Evolutionary conservation across 2,329 filamentous ascomycete genomes (phyloP), one percentile per base, ranked within the genome.

Genomic region (Tothia fuscella): DNA sequence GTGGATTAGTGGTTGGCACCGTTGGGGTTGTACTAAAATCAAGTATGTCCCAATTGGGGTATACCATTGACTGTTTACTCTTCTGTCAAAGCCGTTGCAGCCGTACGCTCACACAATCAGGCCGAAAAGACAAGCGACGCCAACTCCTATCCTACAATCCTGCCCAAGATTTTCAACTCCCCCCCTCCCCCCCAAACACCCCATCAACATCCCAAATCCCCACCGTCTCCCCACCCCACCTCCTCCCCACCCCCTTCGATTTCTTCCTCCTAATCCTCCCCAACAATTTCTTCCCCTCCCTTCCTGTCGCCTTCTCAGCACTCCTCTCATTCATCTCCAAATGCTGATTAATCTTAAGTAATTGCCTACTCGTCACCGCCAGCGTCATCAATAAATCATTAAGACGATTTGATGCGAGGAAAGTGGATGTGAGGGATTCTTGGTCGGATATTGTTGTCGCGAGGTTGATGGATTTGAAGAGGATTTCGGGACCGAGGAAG

Each of bases 391-490:
- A 73, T 30, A 91, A 66, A 63, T 89, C 83, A 52, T 74, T 73
- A 76, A 89, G 81, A 35, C 81, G 74, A 24, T 71, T 71, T 3
- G 76, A 71, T 42, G 71, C 68, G 42, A 78, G 60, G 50, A 91
- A 82, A 33, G 74, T 71, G 19, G 67, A 61, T 2, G 80, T 75
- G 30, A 89, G 61, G 46, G 71, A 73, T 48, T 78, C 34, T 10
- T 30, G 16, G 12, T 44, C 44, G 75, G 89, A 85, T 38, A 94
- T 72, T 2, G 78, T 57, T 1, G 79, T 77, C 1, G 86, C 80
- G 13, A 98, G 67, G 45, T 94, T 84, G 82, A 98, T 89, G 52
- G 80, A 83, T 55, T 89, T 79, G 20, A 91, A 71, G 14, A 93
- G 69, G 49, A 81, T 74, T 45, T 89, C 83, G 32, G 86, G 78